Evolutionary conservation across 2,329 filamentous ascomycete species (phyloP), one percentile per base, ranked within the genome.

Genomic region (Colletotrichum chrysophilum): DNA sequence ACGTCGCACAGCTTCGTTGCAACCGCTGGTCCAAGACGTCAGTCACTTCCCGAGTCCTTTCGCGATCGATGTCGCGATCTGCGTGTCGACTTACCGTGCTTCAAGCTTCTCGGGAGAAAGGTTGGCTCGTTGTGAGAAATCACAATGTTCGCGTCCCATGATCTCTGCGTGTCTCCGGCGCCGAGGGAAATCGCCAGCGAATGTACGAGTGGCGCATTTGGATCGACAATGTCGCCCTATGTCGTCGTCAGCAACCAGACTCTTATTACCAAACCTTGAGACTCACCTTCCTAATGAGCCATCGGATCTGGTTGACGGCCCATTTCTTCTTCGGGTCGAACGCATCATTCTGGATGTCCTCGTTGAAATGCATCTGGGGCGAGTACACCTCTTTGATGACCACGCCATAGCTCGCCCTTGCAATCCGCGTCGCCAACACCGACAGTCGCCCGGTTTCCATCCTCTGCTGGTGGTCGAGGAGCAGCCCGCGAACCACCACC

Each of bases 401-500:
- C 16, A 88, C 80, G 8, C 86, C 86, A 71, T 88, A 88, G 77
- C 85, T 87, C 6, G 86, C 83, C 24, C 86, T 82, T 13, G 86
- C 86, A 10, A 86, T 81, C 5, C 87, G 81, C 34, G 81, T 83
- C 10, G 84, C 82, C 10, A 91, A 82, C 1, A 90, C 87, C 0
- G 88, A 80, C 7, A 80, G 81, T 3, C 82, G 80, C 3, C 84
- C 84, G 1, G 85, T 83, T 6, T 86, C 82, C 48, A 89, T 82
- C 64, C 85, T 88, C 56, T 89, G 86, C n/a, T 90, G 82, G 13
- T 88, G 84, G 65, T 91, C 88, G 4, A 87, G 82, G 2, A 91
- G 86, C 4, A 91, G 81, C 0, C 89, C 89, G 75, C 89, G 89
- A 56, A 89, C 88, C 2, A 91, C 89, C 7, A 89, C 88, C 0